Evolutionary conservation across 352 stramenopile genomes (phyloP), one percentile per base, ranked within the genome.

Genomic region (Globisporangium emineosum): DNA sequence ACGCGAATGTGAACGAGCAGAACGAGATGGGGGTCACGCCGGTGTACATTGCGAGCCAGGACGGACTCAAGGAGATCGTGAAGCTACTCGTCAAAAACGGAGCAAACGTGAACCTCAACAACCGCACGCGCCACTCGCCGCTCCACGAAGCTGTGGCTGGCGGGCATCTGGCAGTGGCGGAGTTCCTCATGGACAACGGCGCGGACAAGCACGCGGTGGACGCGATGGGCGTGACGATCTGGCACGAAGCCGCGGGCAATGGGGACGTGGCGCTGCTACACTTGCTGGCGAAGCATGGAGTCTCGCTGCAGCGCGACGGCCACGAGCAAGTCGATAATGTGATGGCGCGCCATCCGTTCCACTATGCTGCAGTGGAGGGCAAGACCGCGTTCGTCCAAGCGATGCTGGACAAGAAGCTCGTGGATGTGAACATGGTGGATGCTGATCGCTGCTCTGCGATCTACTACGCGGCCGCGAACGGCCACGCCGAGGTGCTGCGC

Each of bases 1-100:
- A 62, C 8, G 82, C 82, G 1, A 80, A 86, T 55, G 73, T 89
- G 37, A 63, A 91, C 70, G 85, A 91, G 57, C 76, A 90, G 69
- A 93, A 91, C 65, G 85, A 91, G 37, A 91, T 90, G 75, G 81
- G 83, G 13, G 74, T 91, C 53, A 91, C 85, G n/a, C 71, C 85
- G 7, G 43, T 91, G 55, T 91, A 91, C 57, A 72, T 83, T 37
- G 85, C 85, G 3, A 74, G 73, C 30, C 83, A 90, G 58, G 71
- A 88, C 43, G 81, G 80, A 25, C 73, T 78, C 10, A 56, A 69
- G 17, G 68, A 71, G 0, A 89, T 89, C 32, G 76, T 86, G 3
- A 56, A 66, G 42, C 74, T 86, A 6, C 66, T 91, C 0, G 63
- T 88, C 19, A 35, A 63, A 10, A 63, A 81, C 43, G 77, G 72